Percentiles rank a stretch among this genome's conserved stretches.
Conservation (phyloP, 169 alveolate species). For the Eimeria maxima region DNA sequence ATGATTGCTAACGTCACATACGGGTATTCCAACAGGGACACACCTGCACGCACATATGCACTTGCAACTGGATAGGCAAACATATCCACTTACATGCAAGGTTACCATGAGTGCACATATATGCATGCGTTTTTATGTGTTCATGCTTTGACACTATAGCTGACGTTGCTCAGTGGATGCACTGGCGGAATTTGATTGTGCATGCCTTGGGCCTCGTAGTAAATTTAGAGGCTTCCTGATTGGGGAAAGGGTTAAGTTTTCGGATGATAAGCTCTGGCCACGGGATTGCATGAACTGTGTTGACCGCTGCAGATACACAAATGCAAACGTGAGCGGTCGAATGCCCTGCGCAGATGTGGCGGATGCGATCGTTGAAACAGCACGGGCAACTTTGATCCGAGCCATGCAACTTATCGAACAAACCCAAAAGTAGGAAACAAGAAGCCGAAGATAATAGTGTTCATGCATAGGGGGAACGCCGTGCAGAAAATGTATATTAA, state of each 20-base stretch:
- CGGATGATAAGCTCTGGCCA: not conserved
- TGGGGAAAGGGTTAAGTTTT: not conserved
- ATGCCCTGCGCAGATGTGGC: conserved; percentile 98
- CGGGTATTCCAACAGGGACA: conserved; percentile 74
- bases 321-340: conserved; percentile 98
- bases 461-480: too few relatives aligned
- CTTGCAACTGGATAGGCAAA: not conserved
- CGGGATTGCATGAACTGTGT: not conserved
- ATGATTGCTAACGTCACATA: conserved; percentile 97
- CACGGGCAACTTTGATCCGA: conserved; percentile 95
- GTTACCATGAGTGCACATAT: not conserved
- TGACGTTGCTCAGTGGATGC: not conserved
- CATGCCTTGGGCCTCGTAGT: not conserved
- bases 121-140: not conserved
- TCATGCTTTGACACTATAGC: not conserved
- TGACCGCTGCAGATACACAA: conserved; percentile 94
- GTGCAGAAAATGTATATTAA: not conserved
- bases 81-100: not conserved
- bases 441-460: not conserved
- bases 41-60: not conserved
- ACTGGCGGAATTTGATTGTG: not conserved
- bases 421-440: conserved; percentile 80
- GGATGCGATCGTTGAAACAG: conserved; percentile 97
- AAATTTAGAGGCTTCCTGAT: not conserved
- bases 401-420: conserved; percentile 94